Base-by-base conservation (phyloP, 495 filamentous ascomycete species). In the Penicillium antarcticum region DNA sequence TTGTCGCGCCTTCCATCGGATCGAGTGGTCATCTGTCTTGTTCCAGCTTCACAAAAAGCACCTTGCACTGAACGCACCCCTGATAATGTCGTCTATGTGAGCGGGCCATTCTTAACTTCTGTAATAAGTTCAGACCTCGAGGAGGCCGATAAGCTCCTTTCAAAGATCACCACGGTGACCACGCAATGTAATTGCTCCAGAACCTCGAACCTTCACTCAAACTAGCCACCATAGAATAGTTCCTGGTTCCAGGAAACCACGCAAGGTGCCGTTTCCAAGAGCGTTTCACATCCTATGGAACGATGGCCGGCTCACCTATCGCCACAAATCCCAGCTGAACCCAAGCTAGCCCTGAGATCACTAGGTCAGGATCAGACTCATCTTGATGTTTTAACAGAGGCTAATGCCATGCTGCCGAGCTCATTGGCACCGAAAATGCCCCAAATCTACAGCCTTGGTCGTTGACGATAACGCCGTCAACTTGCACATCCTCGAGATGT, bases 401-500 rank as follows among this genome's bases (percentile, higher is more conserved):
- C 21, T 5, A 23, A 2, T 2, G 5, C 21, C 14, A 2, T 19
- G 16, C 10, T 31, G 12, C 41, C 21, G 4, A 31, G 1, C 11
- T 31, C 14, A 1, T 19, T 7, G 4, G 42, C 1, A 6, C 11
- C 18, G 17, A 31, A 14, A 19, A 31, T 9, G 5, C 24, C 16
- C 48, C 2, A 33, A 34, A 5, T 48, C 56, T 16, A 21, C 42
- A 14, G 23, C 40, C 14, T 24, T 59, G 9, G 47, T 59, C 12
- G 52, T 59, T 2, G 56, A 59, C 26, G 56, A 59, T n/a, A 59
- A 59, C 32, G 18, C 21, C 2, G 32, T 59, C 32, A 59, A 55
- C 31, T 42, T 59, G 19, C 56, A 48, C 29, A 37, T 59, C 4
- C 35, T 59, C 48, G 52, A 59, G 23, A 56, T 31, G 23, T 59